Base-by-base conservation (phyloP, 768 basidiomycete species). In the Neoboletus magnificus region DNA sequence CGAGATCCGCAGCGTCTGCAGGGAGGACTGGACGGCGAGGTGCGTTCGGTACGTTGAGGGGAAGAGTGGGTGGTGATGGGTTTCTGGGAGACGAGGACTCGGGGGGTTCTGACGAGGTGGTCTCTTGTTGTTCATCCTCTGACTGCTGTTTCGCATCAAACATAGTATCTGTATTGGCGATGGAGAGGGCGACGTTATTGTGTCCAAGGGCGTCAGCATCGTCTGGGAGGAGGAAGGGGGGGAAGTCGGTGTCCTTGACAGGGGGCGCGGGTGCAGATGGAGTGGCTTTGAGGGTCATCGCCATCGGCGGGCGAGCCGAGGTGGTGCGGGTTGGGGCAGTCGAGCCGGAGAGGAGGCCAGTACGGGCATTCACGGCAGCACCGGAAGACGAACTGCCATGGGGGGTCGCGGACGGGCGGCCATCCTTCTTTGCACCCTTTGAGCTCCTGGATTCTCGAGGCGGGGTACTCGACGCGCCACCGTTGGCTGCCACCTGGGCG, bases 191-290 rank as follows among this genome's bases (percentile, higher is more conserved):
- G 4, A 33, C 16, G 30, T 16, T 27, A 11, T 9, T 50, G 32
- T 11, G 43, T 2, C 39, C 40, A n/a, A 51, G 53, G 13, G 32
- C 4, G 50, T 79, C 77, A 39, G 68, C 73, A 54, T 86, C 85
- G 54, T 89, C 87, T n/a, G 86, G 76, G 22, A 81, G 75, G 8
- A 81, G 82, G 54, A 87, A 87, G 0, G 84, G 80, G 1, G 84
- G 80, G 61, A 91, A 89, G 55, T 90, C 87, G 51, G 83, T 87
- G 62, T 87, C 85, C 59, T 85, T 82, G 54, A 90, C 75, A 0
- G 89, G 83, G 0, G 90, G 89, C 0, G 90, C 90, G 10, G 90
- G 89, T 3, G 87, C 87, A 3, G 87, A 87, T 4, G 89, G 88
- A 0, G 84, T 82, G 0, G 87, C 84, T 62, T 87, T 89, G 54